These are phyloP conservation scores for Chlamydomonas sp. DNA, from an alignment of 139 green algal genomes.

Conservation along the genomic window DNA sequence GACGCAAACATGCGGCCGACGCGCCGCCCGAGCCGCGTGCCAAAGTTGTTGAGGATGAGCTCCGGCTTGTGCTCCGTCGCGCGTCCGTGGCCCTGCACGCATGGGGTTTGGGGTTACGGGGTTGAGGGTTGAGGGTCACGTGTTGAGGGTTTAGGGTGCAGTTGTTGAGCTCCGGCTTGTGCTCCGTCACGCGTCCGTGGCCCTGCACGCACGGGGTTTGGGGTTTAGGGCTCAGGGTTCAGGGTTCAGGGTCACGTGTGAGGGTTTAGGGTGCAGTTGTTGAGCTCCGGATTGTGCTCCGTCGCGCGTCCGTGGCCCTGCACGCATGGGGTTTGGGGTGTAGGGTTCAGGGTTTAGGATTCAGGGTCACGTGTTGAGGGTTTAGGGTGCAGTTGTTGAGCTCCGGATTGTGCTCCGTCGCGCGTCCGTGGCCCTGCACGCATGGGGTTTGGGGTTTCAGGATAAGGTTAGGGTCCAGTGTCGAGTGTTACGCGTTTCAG, in stretches of 20 bases:
- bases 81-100: constrained; percentile 58
- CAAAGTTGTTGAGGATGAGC: constrained; percentile 93
- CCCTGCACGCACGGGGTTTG: neutral
- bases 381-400: constrained; percentile 88
- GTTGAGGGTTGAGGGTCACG: neutral
- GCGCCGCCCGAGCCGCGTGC: constrained; percentile 74
- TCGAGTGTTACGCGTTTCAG: constrained; percentile 10
- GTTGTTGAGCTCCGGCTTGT: constrained; percentile 84
- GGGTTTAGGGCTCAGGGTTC: neutral
- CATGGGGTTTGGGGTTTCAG: neutral
- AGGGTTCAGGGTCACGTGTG: neutral
- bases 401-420: constrained; percentile 75
- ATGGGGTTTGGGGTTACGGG: neutral
- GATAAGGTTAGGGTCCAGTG: neutral
- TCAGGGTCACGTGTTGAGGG: neutral
- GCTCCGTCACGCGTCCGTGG: constrained; percentile 59
- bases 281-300: constrained; percentile 75
- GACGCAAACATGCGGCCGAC: constrained; percentile 84
- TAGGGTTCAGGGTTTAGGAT: neutral
- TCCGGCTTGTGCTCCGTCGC: constrained; percentile 76
- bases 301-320: constrained; percentile 57
- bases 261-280: constrained; percentile 82
- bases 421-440: constrained; percentile 42
- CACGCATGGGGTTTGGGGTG: neutral
- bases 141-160: constrained; percentile 70